Conservation (phyloP, 202 grass and related monocot species). For the Sporobolus alterniflorus region DNA sequence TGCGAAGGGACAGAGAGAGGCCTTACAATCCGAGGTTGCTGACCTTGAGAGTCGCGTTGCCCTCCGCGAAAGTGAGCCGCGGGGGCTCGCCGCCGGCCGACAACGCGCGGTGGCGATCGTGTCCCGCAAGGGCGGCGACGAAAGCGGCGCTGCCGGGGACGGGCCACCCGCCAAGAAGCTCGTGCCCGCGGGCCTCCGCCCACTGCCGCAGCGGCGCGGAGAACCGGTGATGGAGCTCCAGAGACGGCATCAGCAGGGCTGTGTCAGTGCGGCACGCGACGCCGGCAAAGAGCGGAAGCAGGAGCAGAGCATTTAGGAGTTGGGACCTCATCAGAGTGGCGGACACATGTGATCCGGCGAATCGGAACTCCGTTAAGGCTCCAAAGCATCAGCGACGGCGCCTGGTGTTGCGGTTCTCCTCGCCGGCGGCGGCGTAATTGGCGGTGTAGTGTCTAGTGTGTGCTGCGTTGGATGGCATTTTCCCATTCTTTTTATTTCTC, state of each 20-base stretch:
- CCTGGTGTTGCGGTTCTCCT: background rate
- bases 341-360: conserved; percentile 26
- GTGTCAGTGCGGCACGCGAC: background rate
- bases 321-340: conserved; percentile 21
- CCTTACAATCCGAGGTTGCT: conserved; percentile 92
- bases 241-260: conserved; percentile 1
- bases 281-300: conserved; percentile 5
- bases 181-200: conserved; percentile 40
- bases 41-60: conserved; percentile 78
- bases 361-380: background rate
- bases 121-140: conserved; percentile 55
- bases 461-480: too few species aligned
- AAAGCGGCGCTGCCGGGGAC: conserved; percentile 41
- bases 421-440: background rate
- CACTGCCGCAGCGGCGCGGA: conserved; percentile 53
- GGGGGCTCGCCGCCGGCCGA: background rate
- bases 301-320: conserved; percentile 27
- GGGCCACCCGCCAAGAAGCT: conserved; percentile 64
- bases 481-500: background rate
- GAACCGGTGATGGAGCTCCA: conserved; percentile 75
- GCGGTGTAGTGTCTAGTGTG: conserved; percentile 3
- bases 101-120: conserved; percentile 55
- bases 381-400: background rate
- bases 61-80: conserved; percentile 63
- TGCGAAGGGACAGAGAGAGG: background rate